Base-by-base conservation (phyloP, 2,329 filamentous ascomycete species). In the Sclerotinia subarctica region DNA sequence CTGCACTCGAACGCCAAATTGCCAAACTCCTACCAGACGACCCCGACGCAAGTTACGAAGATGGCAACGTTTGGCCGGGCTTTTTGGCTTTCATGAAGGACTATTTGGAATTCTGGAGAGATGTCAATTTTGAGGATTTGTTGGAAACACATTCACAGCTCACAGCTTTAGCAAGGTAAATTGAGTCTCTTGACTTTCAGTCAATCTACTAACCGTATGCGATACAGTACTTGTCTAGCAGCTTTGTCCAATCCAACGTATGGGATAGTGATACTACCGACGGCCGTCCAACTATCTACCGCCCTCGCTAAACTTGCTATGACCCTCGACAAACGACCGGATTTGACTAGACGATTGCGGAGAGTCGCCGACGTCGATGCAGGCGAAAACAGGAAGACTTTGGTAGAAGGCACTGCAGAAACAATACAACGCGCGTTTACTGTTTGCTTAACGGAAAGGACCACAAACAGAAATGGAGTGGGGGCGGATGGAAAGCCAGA, bases 401-500 rank as follows among this genome's bases (percentile, higher is more conserved):
- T 97, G 52, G 92, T 94, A 15, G 94, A 97, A 78, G 88, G 90
- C 35, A 93, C 93, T 2, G 93, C 93, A 24, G 94, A 97, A 76
- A 90, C 92, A 63, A 91, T 97, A 69, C 90, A 96, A 70, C 91
- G 93, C 77, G 93, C 94, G 29, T 97, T 97, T 76, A 95, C 92
- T 15, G 93, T 92, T 51, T 97, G 94, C 72, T 81, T 97, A 46
- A 93, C 91, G 5, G 93, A 97, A 77, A 86, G 92, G 60, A 89
- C 87, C 1, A 88, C 88, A 24, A 87, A 85, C 35, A 83, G 87
- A 17, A 81, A 82, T 19, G 82, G 83, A 0, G 78, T 85, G 35
- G 73, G 75, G 10, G 78, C 77, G 68, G 85, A 85, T 72, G 88
- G 87, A 26, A 86, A 83, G 69, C 92, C 93, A 0, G 90, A 94